Percentiles rank a stretch among this genome's conserved stretches.
These are phyloP conservation scores for Spathaspora sp. DNA, from an alignment of 805 yeast species.

Conservation along the genomic window DNA sequence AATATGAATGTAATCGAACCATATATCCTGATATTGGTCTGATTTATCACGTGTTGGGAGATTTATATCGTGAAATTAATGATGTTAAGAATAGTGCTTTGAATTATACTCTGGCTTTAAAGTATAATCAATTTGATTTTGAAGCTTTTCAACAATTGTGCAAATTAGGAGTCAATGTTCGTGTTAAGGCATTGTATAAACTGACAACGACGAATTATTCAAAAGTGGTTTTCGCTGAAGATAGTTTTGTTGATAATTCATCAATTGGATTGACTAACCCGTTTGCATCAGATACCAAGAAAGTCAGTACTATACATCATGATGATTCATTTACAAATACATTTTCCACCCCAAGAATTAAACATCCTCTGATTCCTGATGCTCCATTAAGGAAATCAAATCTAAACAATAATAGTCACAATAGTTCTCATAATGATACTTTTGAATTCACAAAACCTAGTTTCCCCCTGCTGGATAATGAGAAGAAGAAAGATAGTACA, in stretches of 20 bases:
- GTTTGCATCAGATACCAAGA: conserved; percentile 4
- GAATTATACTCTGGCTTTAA: conserved; percentile 65
- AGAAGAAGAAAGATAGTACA: conserved; percentile 29
- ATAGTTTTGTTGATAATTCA: background rate
- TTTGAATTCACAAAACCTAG: conserved; percentile 31
- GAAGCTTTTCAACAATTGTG: conserved; percentile 81
- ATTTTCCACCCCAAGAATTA: conserved; percentile 28
- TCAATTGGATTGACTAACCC: conserved; percentile 21
- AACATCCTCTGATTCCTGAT: conserved; percentile 20
- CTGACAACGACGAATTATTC: background rate
- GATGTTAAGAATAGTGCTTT: conserved; percentile 63
- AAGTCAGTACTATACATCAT: conserved; percentile 14
- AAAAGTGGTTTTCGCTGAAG: background rate
- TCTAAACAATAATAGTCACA: conserved; percentile 13
- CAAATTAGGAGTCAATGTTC: conserved; percentile 65
- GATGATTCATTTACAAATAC: conserved; percentile 19
- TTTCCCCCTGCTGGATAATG: conserved; percentile 17
- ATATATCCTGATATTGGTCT: conserved; percentile 67
- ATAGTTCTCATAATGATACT: background rate
- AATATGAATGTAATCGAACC: conserved; percentile 38
- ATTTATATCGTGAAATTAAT: conserved; percentile 54
- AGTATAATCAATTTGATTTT: conserved; percentile 76
- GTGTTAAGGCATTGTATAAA: conserved; percentile 53
- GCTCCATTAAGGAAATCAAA: conserved; percentile 36
- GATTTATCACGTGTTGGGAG: conserved; percentile 65